Percentiles rank a stretch among this genome's conserved stretches.
Conservation (phyloP, 1,284 basidiomycete species). For the Peniophora sp. region DNA sequence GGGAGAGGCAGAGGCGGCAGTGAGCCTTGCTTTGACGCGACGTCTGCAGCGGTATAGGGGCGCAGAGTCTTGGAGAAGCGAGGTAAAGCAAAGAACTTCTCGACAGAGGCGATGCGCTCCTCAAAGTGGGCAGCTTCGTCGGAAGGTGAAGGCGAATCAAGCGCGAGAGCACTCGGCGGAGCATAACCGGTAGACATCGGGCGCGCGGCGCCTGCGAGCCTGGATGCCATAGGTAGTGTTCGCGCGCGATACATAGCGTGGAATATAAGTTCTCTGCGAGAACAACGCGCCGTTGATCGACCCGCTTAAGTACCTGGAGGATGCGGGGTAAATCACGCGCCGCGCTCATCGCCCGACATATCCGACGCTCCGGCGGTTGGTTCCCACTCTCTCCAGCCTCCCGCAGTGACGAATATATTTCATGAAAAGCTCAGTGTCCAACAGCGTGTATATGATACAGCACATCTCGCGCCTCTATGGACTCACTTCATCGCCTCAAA, state of each 20-base stretch:
- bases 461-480: too few species aligned
- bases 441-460: too few species aligned
- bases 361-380: too few species aligned
- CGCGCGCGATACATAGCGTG: slow-evolving; percentile 8
- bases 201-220: slow-evolving; percentile 5
- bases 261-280: too few species aligned
- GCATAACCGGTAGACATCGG: slow-evolving; percentile 15
- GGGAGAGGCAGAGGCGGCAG: slow-evolving; percentile 74
- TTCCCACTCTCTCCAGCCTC: too few species aligned
- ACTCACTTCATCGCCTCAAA: too few species aligned
- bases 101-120: slow-evolving; percentile 53
- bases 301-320: not conserved
- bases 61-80: slow-evolving; percentile 72
- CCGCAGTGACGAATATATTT: too few species aligned
- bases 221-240: slow-evolving; percentile 7
- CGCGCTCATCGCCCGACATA: too few species aligned
- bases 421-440: too few species aligned
- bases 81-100: slow-evolving; percentile 68
- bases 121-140: slow-evolving; percentile 65
- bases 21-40: slow-evolving; percentile 87
- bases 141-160: slow-evolving; percentile 54
- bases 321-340: too few species aligned
- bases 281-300: too few species aligned
- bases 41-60: slow-evolving; percentile 70
- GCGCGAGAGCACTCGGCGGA: slow-evolving; percentile 35